A percentile compares a stretch with the other conserved stretches of the same genome.
Conservation (phyloP, 2,329 filamentous ascomycete genomes). For the Ophiocordyceps camponoti-rufipedis region DNA sequence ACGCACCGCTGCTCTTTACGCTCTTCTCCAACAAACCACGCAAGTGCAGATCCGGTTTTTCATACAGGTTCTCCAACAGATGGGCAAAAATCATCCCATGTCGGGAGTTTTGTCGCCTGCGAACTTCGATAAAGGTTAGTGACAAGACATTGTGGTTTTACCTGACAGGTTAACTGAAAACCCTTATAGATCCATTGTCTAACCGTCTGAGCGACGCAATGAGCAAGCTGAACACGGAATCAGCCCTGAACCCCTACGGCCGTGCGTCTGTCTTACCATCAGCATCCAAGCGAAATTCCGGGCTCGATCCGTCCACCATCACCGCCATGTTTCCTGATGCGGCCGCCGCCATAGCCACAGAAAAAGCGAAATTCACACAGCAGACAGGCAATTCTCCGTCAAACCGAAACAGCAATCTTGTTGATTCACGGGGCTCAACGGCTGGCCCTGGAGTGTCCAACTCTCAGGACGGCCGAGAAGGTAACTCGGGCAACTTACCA, state of each 20-base stretch:
- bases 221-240: conserved; percentile 82
- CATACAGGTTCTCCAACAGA: conserved; percentile 95
- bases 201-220: conserved; percentile 91
- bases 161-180: conserved; percentile 3
- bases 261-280: conserved; percentile 57
- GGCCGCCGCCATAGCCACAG: conserved; percentile 91
- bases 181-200: conserved; percentile 70
- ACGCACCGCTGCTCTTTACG: conserved; percentile 86
- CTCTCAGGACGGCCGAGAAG: conserved; percentile 18
- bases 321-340: conserved; percentile 99
- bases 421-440: conserved; percentile 61
- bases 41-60: conserved; percentile 99
- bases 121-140: conserved; percentile 84
- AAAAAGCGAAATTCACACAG: conserved; percentile 94
- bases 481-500: conserved; percentile 13
- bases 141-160: neutral
- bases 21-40: conserved; percentile 90
- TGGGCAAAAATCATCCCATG: conserved; percentile 97
- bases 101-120: conserved; percentile 86
- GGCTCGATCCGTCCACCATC: conserved; percentile 82
- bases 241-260: conserved; percentile 68
- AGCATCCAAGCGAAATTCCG: conserved; percentile 70
- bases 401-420: conserved; percentile 75
- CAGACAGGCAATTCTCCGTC: conserved; percentile 81
- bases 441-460: conserved; percentile 57